Conservation (phyloP, 192 early-diverging fungal species). For the Lunasporangiospora selenospora region DNA sequence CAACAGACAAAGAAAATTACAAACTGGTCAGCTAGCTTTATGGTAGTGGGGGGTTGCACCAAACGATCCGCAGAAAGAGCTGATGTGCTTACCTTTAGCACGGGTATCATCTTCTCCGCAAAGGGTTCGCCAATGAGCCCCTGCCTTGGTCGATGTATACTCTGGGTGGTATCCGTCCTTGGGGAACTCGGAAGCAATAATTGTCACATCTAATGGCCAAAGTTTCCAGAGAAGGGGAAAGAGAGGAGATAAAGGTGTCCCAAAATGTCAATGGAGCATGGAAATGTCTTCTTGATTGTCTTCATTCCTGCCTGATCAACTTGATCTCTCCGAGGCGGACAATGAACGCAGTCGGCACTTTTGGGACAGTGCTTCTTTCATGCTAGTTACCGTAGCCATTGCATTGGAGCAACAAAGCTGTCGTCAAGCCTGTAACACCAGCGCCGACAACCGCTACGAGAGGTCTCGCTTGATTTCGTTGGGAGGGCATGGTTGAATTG, state of each 20-base stretch:
- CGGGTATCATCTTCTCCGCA: conserved; percentile 39
- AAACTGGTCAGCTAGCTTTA: too few species aligned
- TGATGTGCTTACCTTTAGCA: conserved; percentile 39
- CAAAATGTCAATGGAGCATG: neutral
- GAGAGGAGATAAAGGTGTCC: neutral
- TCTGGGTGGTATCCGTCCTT: conserved; percentile 49
- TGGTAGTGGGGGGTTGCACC: too few species aligned
- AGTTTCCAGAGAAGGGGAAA: neutral
- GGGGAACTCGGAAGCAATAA: conserved; percentile 65
- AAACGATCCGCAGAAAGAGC: too few species aligned
- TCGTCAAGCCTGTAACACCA: conserved; percentile 79
- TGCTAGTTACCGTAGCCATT: conserved; percentile 51
- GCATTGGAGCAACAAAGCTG: conserved; percentile 66
- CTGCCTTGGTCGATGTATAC: conserved; percentile 63
- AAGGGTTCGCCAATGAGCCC: conserved; percentile 51
- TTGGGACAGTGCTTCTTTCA: too few species aligned
- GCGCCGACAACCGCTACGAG: conserved; percentile 68
- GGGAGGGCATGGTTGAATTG: conserved; percentile 16
- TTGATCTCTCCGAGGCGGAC: too few species aligned
- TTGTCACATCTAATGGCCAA: conserved; percentile 55
- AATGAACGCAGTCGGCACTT: too few species aligned
- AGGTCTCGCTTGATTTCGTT: conserved; percentile 17
- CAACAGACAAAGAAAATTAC: too few species aligned
- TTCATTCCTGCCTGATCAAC: too few species aligned
- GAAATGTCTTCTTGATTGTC: too few species aligned